Base-by-base conservation (phyloP, 768 basidiomycete species). In the Boletales sp. region DNA sequence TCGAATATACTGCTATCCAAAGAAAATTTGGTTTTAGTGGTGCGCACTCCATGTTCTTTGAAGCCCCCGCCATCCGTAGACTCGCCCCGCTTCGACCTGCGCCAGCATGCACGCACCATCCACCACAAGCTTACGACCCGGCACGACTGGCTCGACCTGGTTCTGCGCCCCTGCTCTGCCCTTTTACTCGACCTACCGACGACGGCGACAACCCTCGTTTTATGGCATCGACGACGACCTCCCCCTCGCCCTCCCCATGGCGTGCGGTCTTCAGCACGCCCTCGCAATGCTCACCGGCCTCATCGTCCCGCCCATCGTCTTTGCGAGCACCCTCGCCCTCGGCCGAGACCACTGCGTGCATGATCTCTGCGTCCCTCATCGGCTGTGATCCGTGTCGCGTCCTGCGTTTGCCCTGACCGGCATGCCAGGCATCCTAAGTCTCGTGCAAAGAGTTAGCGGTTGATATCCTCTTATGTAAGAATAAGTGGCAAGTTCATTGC, bases 201-300 rank as follows among this genome's bases (percentile, higher is more conserved):
- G 49, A 30, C 63, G 69, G 21, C 63, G 68, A 15, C 56, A 65
- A 10, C 84, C 90, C 1, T 88, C 88, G 0, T 92, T 91, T 69
- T 91, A 89, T 57, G 81, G 81, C 3, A 69, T 91, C 7, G 76
- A 90, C 45, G 80, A 78, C 28, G 81, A 88, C 19, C 71, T 92
- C 5, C 90, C 90, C 2, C 74, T 90, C 30, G 56, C 84, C 5
- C 76, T 92, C 15, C 86, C 88, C 2, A 79, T 90, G 31, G 74
- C 85, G 1, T 82, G 81, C 54, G 90, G 90, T 0, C 70, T 86
- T 14, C 85, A 86, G 58, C 87, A 90, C 60, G 79, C 85, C 2
- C 79, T 90, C 10, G 87, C 87, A 2, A 91, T 91, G 89, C 76
- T 90, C 14, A 87, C 86, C 2, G 88, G 87, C 3, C 72, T 90